Base-by-base conservation (phyloP, 2,329 filamentous ascomycete genomes). In the Bipolaris bicolor region DNA sequence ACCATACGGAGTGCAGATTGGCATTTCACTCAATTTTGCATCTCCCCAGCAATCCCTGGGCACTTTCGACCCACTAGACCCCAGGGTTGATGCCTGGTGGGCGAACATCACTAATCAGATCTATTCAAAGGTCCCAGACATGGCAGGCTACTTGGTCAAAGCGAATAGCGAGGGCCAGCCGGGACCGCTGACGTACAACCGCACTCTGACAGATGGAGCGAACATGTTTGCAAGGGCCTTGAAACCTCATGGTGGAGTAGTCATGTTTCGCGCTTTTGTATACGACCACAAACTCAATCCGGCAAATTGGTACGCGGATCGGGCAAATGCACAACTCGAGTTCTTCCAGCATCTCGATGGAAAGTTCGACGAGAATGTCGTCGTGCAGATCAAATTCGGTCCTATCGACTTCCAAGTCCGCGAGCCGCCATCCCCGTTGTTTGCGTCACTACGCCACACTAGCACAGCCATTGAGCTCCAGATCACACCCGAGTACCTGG, bases 231-330 rank as follows among this genome's bases (percentile, higher is more conserved):
- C 88, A 74, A 97, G 86, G 65, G 91, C 91, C 64, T 91, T 90
- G 78, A 97, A 96, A 54, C 91, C 92, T 79, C 97, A 98, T 47
- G 95, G 95, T 75, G 92, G 92, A 73, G 95, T 88, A 31, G 79
- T 90, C 51, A 85, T 91, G 83, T 91, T 88, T 77, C 83, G 89
- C 1, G 88, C 88, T 1, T 91, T 91, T 63, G 88, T 91, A 1
- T 90, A 91, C 69, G 82, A 90, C 65, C 77, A 82, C 41, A 75
- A 78, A 7, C 72, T 88, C 58, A 81, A 84, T 60, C 79, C 86
- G 66, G 77, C 79, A 0, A 80, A 88, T 69, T 90, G 87, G 87
- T 85, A 82, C 49, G 83, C 82, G 1, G 89, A 91, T 69, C 83
- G 89, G 2, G 89, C 88, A 1, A 90, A 90, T 52, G 88, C 87